Base-by-base conservation (phyloP, 2,329 filamentous ascomycete species). In the Exophiala bonariae region DNA sequence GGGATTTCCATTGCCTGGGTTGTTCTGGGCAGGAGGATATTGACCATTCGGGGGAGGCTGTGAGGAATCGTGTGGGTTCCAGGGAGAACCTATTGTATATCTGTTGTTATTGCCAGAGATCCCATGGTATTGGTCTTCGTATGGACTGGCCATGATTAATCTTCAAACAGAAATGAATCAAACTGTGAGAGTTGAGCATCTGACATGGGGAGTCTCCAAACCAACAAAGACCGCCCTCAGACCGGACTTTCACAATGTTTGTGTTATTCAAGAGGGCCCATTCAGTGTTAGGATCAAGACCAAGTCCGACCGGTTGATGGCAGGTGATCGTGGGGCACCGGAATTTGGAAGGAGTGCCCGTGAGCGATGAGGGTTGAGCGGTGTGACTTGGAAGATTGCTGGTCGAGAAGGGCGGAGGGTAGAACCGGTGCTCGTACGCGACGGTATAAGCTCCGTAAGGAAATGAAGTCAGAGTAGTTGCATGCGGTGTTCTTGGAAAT, bases 51-150 rank as follows among this genome's bases (percentile, higher is more conserved):
- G 34, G 2, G 47, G 40, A 10, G 41, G 48, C 23, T 50, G 50
- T 16, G 17, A 8, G n/a, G 17, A 20, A 13, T 55, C 45, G 33
- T 38, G 47, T 23, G 43, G 51, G 31, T 43, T 47, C 16, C 45
- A 51, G 26, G 50, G 36, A 22, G 44, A 17, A 23, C 55, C 55
- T 40, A 56, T 55, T 20, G 40, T 54, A 44, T 58, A 58, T 49
- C 53, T 56, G 30, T 41, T 45, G 18, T 49, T n/a, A n/a, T n/a
- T 41, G n/a, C 41, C 50, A 36, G 52, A 20, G 18, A 53, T 49
- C 5, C 50, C 47, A 39, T 55, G 50, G 16, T 44, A 42, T 44
- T 37, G 47, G 31, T 53, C 53, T 20, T 55, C 53, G 35, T 49
- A 43, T 31, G 45, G 52, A 39, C 49, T 46, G 34, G 52, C 52